Evolutionary conservation across 768 basidiomycete species (phyloP).

Genomic region (Boletus rubroflammeus): DNA sequence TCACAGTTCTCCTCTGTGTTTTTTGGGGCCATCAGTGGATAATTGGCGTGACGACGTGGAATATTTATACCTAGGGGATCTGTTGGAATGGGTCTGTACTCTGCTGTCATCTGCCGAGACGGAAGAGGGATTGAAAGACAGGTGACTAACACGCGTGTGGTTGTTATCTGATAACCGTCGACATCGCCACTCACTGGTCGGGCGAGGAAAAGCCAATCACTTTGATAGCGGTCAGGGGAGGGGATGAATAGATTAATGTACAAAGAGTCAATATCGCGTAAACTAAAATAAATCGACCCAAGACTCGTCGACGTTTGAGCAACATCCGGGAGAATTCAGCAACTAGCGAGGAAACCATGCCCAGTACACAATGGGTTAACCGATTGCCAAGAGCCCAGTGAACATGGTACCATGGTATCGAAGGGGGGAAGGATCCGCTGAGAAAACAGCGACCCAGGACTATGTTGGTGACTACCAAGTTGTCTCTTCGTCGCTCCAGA

Average conservation of each 20-base stretch:
- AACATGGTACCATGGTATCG: too few species aligned
- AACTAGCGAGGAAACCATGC: not conserved
- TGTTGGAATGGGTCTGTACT: constrained; percentile 17
- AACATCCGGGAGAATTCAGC: not conserved
- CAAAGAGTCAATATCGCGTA: not conserved
- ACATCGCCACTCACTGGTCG: not conserved
- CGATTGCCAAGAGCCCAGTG: not conserved
- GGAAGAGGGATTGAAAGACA: not conserved
- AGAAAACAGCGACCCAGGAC: not conserved
- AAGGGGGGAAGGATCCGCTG: not conserved
- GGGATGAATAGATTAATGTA: not conserved
- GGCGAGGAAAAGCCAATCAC: not conserved
- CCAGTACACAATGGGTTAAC: not conserved
- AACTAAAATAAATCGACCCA: not conserved
- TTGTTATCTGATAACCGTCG: constrained; percentile 13
- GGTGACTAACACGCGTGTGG: not conserved
- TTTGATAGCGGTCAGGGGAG: not conserved
- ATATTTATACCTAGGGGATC: constrained; percentile 12
- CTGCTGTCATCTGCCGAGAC: constrained; percentile 11
- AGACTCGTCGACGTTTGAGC: not conserved
- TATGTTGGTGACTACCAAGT: not conserved
- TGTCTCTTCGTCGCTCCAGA: constrained; percentile 52
- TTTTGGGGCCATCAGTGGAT: constrained; percentile 2
- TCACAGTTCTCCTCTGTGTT: constrained; percentile 2
- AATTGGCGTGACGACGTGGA: too few species aligned